Evolutionary conservation across 148 eudicot genomes (phyloP).

Genomic region (Rhododendron molle): DNA sequence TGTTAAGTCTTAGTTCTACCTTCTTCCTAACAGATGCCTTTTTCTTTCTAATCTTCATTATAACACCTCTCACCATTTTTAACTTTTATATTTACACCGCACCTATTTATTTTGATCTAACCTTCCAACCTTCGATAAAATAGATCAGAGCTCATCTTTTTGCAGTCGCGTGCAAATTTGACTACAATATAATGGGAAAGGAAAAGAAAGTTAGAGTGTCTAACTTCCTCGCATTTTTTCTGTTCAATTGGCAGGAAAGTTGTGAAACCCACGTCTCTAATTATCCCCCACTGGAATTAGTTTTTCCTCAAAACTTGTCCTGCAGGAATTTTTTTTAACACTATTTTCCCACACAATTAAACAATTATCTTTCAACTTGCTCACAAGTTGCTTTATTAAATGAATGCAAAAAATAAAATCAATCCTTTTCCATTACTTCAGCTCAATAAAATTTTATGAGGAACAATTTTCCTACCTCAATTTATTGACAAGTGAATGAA

Average conservation of each 20-base stretch:
- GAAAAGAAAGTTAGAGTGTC: not conserved
- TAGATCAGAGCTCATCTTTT: not conserved
- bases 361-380: not conserved
- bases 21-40: not conserved
- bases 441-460: not conserved
- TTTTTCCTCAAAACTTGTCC: not conserved
- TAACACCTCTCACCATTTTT: not conserved
- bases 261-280: not conserved
- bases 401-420: not conserved
- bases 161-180: not conserved
- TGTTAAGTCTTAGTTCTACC: not conserved
- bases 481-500: not conserved
- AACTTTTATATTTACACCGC: not conserved
- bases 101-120: not conserved
- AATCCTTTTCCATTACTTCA: not conserved
- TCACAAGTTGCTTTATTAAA: not conserved
- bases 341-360: not conserved
- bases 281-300: not conserved
- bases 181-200: not conserved
- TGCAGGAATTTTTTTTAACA: not conserved
- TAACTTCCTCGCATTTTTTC: not conserved
- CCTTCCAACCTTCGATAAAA: not conserved
- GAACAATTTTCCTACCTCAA: not conserved
- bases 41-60: not conserved
- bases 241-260: not conserved